phyloP scores from a whole-genome alignment of 257 asterid genomes.

The Buddleja alternifolia region DNA sequence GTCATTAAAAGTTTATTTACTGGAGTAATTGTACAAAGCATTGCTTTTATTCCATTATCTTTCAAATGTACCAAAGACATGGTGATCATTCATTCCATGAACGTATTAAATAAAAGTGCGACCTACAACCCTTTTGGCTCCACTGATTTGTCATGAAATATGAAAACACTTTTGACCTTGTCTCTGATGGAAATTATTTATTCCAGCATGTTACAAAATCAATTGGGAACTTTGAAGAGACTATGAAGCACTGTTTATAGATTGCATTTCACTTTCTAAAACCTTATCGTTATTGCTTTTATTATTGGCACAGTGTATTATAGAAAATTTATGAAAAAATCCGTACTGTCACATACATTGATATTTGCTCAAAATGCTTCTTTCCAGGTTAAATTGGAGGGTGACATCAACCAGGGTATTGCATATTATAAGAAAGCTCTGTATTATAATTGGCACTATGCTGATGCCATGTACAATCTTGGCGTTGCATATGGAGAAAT shows the following conservation, averaged over 20 bases:
- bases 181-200: conserved; percentile 13
- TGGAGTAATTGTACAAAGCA: neutral
- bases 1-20: neutral
- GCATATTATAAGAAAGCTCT: conserved; percentile 92
- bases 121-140: neutral
- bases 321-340: neutral
- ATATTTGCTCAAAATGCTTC: conserved; percentile 28
- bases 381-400: conserved; percentile 94
- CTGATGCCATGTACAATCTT: conserved; percentile 99
- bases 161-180: neutral
- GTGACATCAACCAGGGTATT: conserved; percentile 91
- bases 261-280: neutral
- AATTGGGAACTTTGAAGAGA: neutral
- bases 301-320: conserved; percentile 2
- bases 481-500: conserved; percentile 99
- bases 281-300: conserved; percentile 18
- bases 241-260: neutral
- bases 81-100: neutral
- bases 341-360: conserved; percentile 4
- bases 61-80: conserved; percentile 7
- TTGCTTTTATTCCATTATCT: conserved; percentile 12
- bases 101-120: conserved; percentile 15
- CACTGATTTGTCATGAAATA: neutral
- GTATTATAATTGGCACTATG: conserved; percentile 95
- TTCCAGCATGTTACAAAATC: conserved; percentile 3